Evolutionary conservation across 1,284 basidiomycete species (phyloP), one percentile per base, ranked within the genome.

Genomic region (Moesziomyces globuligerus): DNA sequence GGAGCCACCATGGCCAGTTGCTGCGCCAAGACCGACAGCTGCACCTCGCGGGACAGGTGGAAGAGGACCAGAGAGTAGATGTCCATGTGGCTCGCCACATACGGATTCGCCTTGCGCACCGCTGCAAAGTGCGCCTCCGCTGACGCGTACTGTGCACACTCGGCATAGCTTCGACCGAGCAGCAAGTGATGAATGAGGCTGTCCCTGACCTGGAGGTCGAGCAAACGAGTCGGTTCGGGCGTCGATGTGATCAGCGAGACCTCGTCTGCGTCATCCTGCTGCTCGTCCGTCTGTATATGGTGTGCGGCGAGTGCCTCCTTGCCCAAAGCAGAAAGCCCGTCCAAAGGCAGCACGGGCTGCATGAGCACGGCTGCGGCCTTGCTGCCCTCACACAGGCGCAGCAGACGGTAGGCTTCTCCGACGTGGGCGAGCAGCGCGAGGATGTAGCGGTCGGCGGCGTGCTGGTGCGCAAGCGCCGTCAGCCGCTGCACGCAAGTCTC

Each of bases 31-130:
- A 69, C 66, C 15, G 78, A 74, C 3, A 82, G 71, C 38, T 60
- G 64, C 34, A 78, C 78, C 41, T 82, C 79, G 53, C 80, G 74
- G n/a, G 79, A 74, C 26, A 82, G 71, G 46, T 82, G 80, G 57
- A 76, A 82, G 24, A 81, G 77, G n/a, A 77, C 74, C 15, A 80
- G 69, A 13, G 76, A 77, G 55, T 61, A 81, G 43, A 81, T 68
- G 58, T 81, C 79, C 78, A 80, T 80, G 56, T 76, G 75, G 17
- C 61, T 41, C 3, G 67, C 49, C 11, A 72, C 43, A 55, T 37
- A 69, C 3, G 79, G 79, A 38, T 76, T 73, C 17, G 55, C 52
- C 25, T 55, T 62, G 24, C 72, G 68, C 3, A 61, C 69, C 5
- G 50, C 42, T 4, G 46, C 43, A 41, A 81, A 81, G 44, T 79